A percentile compares a stretch with the other conserved stretches of the same genome.
phyloP scores from a whole-genome alignment of 2,329 filamentous ascomycete genomes.

The Diaporthe australafricana region DNA sequence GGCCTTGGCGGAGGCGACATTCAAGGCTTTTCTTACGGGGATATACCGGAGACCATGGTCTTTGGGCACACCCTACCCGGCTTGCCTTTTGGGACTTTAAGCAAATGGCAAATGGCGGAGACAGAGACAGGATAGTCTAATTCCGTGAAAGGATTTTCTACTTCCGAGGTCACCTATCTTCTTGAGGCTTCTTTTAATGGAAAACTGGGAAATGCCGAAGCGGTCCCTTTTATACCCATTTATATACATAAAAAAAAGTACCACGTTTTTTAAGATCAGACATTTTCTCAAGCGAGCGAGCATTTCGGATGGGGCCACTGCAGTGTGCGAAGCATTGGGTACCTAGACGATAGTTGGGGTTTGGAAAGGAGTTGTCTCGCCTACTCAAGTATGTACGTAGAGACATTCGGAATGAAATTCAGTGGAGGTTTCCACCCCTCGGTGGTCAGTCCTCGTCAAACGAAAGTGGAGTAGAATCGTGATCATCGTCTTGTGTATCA shows the following conservation, averaged over 20 bases:
- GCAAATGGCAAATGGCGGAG: conserved; percentile 16
- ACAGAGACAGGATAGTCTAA: conserved; percentile 2
- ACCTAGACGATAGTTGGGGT: conserved; percentile 9
- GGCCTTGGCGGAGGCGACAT: conserved; percentile 36
- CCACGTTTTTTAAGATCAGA: neutral
- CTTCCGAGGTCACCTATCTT: neutral
- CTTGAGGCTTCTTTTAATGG: neutral
- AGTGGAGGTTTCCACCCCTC: neutral
- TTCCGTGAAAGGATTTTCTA: neutral
- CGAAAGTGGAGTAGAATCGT: neutral
- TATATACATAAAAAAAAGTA: neutral
- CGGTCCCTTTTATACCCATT: neutral
- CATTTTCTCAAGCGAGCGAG: conserved; percentile 12
- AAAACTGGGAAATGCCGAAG: neutral
- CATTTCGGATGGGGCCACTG: neutral
- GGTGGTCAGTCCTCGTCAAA: neutral
- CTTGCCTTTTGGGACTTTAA: neutral
- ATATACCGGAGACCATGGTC: conserved; percentile 24
- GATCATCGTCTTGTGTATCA: neutral
- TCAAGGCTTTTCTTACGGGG: conserved; percentile 36
- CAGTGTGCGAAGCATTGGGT: conserved; percentile 15
- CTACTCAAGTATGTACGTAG: neutral
- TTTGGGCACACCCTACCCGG: conserved; percentile 26
- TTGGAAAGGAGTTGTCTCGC: neutral
- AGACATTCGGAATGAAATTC: neutral